Evolutionary conservation across 2,329 filamentous ascomycete genomes (phyloP).

Genomic region (Pseudocercospora fijiensis): DNA sequence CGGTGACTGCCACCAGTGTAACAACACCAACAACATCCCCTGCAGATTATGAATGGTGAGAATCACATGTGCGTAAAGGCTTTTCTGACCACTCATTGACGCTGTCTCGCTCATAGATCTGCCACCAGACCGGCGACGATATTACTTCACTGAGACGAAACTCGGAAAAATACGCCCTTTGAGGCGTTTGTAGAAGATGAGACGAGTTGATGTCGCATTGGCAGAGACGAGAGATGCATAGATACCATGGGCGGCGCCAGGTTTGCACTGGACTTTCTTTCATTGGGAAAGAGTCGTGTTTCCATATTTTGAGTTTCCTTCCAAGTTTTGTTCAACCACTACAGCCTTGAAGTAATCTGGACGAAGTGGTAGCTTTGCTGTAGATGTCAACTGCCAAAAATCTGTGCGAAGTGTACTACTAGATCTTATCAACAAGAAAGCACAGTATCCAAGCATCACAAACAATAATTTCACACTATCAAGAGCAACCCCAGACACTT

Average conservation of each 20-base stretch:
- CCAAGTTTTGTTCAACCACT: constrained; percentile 2
- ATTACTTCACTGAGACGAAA: not conserved
- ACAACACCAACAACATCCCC: constrained; percentile 8
- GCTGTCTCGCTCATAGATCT: not conserved
- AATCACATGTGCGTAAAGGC: not conserved
- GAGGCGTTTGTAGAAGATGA: constrained; percentile 4
- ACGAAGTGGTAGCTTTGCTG: not conserved
- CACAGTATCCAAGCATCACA: not conserved
- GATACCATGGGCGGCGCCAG: constrained; percentile 8
- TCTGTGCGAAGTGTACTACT: not conserved
- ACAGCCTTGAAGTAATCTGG: not conserved
- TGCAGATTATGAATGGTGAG: constrained; percentile 19
- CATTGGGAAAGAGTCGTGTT: not conserved
- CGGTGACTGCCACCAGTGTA: constrained; percentile 19
- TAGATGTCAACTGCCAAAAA: not conserved
- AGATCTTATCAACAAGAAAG: not conserved
- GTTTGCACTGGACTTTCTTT: not conserved
- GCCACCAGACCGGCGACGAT: not conserved
- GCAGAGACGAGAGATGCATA: constrained; percentile 1
- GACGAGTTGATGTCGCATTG: not conserved
- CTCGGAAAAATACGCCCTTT: not conserved
- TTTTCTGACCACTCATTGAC: not conserved
- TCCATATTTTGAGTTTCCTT: not conserved
- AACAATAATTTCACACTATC: not conserved
- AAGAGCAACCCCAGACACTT: not conserved